Evolutionary conservation across 768 basidiomycete species (phyloP).

Genomic region (Tricholoma furcatifolium): DNA sequence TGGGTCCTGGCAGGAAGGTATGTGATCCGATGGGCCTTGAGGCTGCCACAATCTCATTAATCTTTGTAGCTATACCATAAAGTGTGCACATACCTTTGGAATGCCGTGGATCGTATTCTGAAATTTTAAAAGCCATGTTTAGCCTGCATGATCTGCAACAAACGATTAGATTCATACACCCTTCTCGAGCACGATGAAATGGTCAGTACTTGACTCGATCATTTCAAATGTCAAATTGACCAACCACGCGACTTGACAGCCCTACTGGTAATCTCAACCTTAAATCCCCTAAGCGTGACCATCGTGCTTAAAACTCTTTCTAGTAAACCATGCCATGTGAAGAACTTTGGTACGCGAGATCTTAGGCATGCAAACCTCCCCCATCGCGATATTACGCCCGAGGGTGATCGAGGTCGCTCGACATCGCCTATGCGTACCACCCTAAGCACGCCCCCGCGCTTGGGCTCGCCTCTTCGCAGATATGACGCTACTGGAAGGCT

Average conservation of each 20-base stretch:
- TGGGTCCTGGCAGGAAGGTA: constrained; percentile 90
- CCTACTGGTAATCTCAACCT: constrained; percentile 45
- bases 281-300: background rate
- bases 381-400: constrained; percentile 35
- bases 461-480: constrained; percentile 27
- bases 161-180: constrained; percentile 73
- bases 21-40: constrained; percentile 20
- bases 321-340: constrained; percentile 82
- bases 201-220: constrained; percentile 39
- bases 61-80: constrained; percentile 72
- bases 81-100: constrained; percentile 32
- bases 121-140: constrained; percentile 63
- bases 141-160: constrained; percentile 72
- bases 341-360: constrained; percentile 75
- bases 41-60: constrained; percentile 1
- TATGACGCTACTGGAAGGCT: constrained; percentile 4
- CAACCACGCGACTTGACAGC: constrained; percentile 26
- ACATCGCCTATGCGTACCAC: constrained; percentile 20
- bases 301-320: background rate
- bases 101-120: background rate
- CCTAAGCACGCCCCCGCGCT: constrained; percentile 26
- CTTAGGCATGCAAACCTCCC: constrained; percentile 73
- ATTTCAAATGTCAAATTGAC: background rate
- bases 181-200: constrained; percentile 83
- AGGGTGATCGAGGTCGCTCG: constrained; percentile 16